Base-by-base conservation (phyloP, 1,284 basidiomycete genomes). In the Bondarzewia mesenterica region DNA sequence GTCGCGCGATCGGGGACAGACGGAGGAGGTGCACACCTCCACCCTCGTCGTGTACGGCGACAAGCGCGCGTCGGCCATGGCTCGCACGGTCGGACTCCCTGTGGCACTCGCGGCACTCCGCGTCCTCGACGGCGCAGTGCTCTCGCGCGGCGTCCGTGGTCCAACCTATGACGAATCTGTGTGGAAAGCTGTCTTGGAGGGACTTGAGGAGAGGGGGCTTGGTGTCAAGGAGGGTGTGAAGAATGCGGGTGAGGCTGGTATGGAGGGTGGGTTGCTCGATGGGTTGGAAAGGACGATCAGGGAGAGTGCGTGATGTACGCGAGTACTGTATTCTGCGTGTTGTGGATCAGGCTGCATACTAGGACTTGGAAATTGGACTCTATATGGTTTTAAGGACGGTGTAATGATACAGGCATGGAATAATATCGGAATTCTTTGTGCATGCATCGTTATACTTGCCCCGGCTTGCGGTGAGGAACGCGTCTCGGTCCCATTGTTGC, bases 71-170 rank as follows among this genome's bases (percentile, higher is more conserved):
- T 84, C 85, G 0, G 91, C 92, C 1, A 97, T 97, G 94, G 81
- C 91, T 10, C 76, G 83, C 42, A 90, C 89, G 1, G 93, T 97
- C 12, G 93, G 93, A 7, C 67, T 91, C 37, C 92, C 91, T 0
- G 77, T 92, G 15, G 91, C 85, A 2, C 77, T 93, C 59, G 89
- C 90, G 1, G 80, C 89, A 1, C 63, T 86, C 56, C 69, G 75
- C 16, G 74, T 94, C 2, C 65, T 88, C 20, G 86, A 93, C 62
- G 88, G 87, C 1, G 67, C 70, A 26, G 77, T 89, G 5, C 50
- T 57, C 3, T 63, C 71, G 38, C 64, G 81, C 27, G 89, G 88
- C 8, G 90, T 92, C 5, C 68, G 64, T 22, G 83, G 84, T 1
- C 89, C 89, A 1, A 69, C 68, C 21, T 77, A 79, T 55, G 70